phyloP scores from a whole-genome alignment of 2,329 filamentous ascomycete genomes.

The Didymella arachidicola region DNA sequence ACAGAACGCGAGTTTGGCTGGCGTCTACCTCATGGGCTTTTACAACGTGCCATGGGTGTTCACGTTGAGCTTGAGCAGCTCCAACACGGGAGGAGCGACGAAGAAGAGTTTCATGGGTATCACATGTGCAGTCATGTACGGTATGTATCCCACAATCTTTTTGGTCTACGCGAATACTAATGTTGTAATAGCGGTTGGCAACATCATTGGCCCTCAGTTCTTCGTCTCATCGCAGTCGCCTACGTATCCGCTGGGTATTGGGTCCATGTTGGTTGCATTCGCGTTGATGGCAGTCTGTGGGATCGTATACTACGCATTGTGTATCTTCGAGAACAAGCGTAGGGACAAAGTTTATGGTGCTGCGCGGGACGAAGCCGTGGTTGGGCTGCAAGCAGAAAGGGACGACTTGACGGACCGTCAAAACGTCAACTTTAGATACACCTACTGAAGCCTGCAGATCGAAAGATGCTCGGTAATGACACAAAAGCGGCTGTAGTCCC shows the following conservation, averaged over 20 bases:
- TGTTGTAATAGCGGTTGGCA: not conserved
- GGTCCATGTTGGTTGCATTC: slow-evolving; percentile 6
- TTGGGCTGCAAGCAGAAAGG: not conserved
- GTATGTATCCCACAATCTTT: not conserved
- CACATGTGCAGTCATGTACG: slow-evolving; percentile 3
- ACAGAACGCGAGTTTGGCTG: not conserved
- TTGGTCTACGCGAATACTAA: not conserved
- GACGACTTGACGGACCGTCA: not conserved
- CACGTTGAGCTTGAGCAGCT: slow-evolving; percentile 4
- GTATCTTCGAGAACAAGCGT: slow-evolving; percentile 2
- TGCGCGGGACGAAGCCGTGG: not conserved
- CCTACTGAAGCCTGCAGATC: not conserved
- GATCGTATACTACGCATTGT: not conserved
- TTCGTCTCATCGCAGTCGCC: slow-evolving; percentile 8
- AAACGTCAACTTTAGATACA: slow-evolving; percentile 3
- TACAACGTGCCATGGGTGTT: slow-evolving; percentile 11
- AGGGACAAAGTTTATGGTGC: not conserved
- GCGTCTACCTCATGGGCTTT: slow-evolving; percentile 8
- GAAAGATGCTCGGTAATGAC: too few species aligned
- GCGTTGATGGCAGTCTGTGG: slow-evolving; percentile 1
- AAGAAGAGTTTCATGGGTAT: slow-evolving; percentile 10
- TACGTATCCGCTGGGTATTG: slow-evolving; percentile 1
- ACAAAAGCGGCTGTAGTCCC: not conserved
- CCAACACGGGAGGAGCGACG: slow-evolving; percentile 6
- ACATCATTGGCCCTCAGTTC: slow-evolving; percentile 8